Evolutionary conservation across 2,329 filamentous ascomycete species (phyloP), one percentile per base, ranked within the genome.

Genomic region (Periconia sp.): DNA sequence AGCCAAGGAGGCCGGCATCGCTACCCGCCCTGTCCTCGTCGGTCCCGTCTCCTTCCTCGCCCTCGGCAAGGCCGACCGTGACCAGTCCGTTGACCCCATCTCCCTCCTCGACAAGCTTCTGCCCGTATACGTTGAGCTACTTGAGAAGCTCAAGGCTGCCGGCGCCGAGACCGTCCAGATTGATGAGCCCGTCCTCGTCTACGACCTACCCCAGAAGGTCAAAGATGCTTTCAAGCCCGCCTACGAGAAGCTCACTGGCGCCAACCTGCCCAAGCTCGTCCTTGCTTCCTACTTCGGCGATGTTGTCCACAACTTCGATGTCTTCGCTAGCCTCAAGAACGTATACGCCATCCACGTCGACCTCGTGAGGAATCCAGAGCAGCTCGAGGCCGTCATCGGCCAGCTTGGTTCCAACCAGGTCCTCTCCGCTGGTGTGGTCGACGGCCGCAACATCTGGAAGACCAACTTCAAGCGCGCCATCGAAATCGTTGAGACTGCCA

Each of bases 371-470:
- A 92, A 96, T 83, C 94, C 94, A 42, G 92, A 97, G 82, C 94
- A 99, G 81, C 87, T 99, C 55, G 85, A 94, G 51, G 84, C 87
- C 57, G 90, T 99, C 66, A 74, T 90, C 61, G 81, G 79, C 68
- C 86, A 91, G 66, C 85, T 99, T 56, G 91, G 90, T 72, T 77
- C 89, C 72, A 90, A 91, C 73, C 95, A 96, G 72, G 76, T 91
- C 61, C 86, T 99, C 58, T 99, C 94, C 58, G 88, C 86, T 56
- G 94, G 94, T 89, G 88, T 99, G 63, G 94, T 99, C 59, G 92
- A 99, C 66, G 94, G 94, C 67, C 91, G 94, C 69, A 99, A 99
- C 84, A 97, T 99, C 82, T 99, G 94, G 94, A 99, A 99, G 89
- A 96, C 91, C 78, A 95, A 97, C 86, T 88, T 96, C 80, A 88